Evolutionary conservation across 352 stramenopile genomes (phyloP), one percentile per base, ranked within the genome.

Genomic region (Globisporangium radiosum): DNA sequence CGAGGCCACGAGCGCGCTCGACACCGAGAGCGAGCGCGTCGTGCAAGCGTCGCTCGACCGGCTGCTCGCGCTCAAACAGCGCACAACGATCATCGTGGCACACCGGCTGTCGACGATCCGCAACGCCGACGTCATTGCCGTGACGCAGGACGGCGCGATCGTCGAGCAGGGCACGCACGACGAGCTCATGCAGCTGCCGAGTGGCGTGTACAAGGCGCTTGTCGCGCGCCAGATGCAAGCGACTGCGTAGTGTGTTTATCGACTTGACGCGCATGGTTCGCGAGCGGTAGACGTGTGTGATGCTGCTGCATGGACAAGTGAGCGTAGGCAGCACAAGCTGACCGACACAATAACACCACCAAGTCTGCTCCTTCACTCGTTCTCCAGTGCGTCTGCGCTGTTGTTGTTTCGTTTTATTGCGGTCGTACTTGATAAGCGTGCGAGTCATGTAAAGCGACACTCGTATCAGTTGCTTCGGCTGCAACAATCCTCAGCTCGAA

Each of bases 91-190:
- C 48, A 60, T 60, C 50, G 93, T 98, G 56, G 95, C 95, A 0
- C 94, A 98, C 68, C 83, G 94, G 9, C 66, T 99, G 38, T 95
- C 82, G 53, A 99, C 94, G 57, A 69, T 40, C 72, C 69, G 45
- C 14, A 38, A 53, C 37, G 38, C 45, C n/a, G n/a, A 40, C 37
- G 67, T 70, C 42, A 88, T 91, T 19, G 58, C 73, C 11, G 72
- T 90, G 7, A 48, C 87, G 13, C 44, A 75, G 33, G 54, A 57
- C 11, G 75, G 79, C 5, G 43, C 60, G 11, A 73, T 89, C 2
- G 70, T 75, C 5, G 78, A 89, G 56, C 53, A 62, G 11, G 74
- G 74, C 5, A 63, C 54, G 1, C 73, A 75, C 44, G 64, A 73
- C 37, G 62, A 85, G 50, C 40, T 82, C n/a, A 57, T 78, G 47